These are phyloP conservation scores for Centaurea solstitialis DNA, from an alignment of 129 eudicot genomes.

Conservation along the genomic window DNA sequence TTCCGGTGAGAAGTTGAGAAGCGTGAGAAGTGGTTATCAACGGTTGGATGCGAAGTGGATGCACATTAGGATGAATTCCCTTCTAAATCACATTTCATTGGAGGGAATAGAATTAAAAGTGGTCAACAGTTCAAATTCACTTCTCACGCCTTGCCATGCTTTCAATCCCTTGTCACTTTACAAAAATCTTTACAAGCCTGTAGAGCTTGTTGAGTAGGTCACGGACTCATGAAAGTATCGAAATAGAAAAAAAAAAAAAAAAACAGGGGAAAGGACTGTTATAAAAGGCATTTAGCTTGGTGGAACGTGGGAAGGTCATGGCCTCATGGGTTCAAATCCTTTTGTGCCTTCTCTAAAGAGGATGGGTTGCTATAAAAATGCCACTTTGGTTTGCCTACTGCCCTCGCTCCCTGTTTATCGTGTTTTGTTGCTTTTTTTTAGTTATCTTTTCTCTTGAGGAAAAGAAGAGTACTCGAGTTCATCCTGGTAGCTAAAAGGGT, in stretches of 20 bases:
- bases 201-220: not conserved
- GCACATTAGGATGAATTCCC: no score
- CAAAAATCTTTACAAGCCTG: not conserved
- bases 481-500: not conserved
- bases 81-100: no score
- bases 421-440: not conserved
- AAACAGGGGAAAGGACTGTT: not conserved
- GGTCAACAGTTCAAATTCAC: no score
- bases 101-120: no score
- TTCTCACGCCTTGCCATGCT: no score
- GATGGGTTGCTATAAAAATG: not conserved
- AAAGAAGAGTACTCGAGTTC: not conserved
- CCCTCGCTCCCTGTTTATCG: not conserved
- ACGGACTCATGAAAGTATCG: not conserved
- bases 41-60: no score
- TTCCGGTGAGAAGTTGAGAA: no score
- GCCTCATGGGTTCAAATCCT: no score
- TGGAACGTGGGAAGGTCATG: not conserved
- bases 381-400: not conserved
- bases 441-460: not conserved
- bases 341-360: not conserved
- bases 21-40: no score
- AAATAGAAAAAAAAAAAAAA: slow-evolving; percentile 6
- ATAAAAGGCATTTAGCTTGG: not conserved
- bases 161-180: not conserved